Evolutionary conservation across 441 rosid genomes (phyloP).

Genomic region (Gossypium laxum): DNA sequence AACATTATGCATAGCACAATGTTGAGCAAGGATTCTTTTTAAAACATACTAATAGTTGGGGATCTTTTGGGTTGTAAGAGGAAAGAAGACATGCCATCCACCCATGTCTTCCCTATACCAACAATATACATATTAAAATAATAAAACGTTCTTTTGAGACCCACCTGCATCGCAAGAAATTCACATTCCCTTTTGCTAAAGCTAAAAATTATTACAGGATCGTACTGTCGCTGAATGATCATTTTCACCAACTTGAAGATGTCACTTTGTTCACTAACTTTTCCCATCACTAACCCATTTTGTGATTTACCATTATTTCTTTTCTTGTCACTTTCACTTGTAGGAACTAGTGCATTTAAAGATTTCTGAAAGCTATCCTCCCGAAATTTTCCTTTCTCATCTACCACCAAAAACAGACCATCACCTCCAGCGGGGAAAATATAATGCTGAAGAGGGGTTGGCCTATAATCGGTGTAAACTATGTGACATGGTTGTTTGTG

Average conservation of each 20-base stretch:
- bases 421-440: slow-evolving; percentile 86
- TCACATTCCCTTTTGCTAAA: slow-evolving; percentile 97
- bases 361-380: slow-evolving; percentile 95
- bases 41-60: not conserved
- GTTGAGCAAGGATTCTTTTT: not conserved
- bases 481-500: slow-evolving; percentile 96
- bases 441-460: slow-evolving; percentile 98
- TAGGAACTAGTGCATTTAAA: slow-evolving; percentile 75
- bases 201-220: slow-evolving; percentile 89
- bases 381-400: slow-evolving; percentile 81
- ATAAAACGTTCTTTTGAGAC: not conserved
- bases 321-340: slow-evolving; percentile 61
- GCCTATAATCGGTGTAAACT: slow-evolving; percentile 95
- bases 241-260: slow-evolving; percentile 94
- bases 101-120: not conserved
- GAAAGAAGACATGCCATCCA: not conserved
- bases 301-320: slow-evolving; percentile 65
- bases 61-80: not conserved
- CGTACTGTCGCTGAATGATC: slow-evolving; percentile 88
- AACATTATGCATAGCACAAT: not conserved
- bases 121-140: not conserved
- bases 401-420: slow-evolving; percentile 84
- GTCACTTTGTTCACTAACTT: slow-evolving; percentile 91
- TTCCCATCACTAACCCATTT: slow-evolving; percentile 54
- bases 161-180: slow-evolving; percentile 94